Percentiles rank a stretch among this genome's conserved stretches.
Conservation (phyloP, 139 green algal species). For the Parachlorella kessleri region DNA sequence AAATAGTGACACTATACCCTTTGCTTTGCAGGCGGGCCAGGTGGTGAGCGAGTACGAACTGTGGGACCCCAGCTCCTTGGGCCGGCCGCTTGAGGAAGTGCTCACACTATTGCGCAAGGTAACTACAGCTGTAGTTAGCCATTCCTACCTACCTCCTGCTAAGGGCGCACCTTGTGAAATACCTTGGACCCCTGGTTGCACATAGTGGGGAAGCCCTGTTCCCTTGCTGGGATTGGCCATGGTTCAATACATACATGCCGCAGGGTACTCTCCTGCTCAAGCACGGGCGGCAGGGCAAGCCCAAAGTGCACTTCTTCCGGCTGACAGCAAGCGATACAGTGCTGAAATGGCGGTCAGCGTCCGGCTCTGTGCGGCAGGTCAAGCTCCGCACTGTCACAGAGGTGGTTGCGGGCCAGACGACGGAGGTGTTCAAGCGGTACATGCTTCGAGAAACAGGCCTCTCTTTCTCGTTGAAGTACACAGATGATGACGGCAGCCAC, state of each 20-base stretch:
- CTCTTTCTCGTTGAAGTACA: slow-evolving; percentile 80
- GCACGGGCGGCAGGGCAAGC: slow-evolving; percentile 77
- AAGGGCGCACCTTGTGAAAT: too few relatives aligned
- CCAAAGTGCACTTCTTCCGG: slow-evolving; percentile 81
- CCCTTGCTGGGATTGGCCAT: too few relatives aligned
- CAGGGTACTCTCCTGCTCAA: slow-evolving; percentile 79
- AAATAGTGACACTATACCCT: too few relatives aligned
- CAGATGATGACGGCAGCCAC: slow-evolving; percentile 40
- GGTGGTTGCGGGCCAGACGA: slow-evolving; percentile 63
- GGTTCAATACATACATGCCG: too few relatives aligned
- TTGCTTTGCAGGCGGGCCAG: slow-evolving; percentile 16
- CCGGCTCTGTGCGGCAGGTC: slow-evolving; percentile 39
- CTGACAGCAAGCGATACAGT: slow-evolving; percentile 61
- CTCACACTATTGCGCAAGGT: slow-evolving; percentile 66
- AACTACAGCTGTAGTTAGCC: too few relatives aligned
- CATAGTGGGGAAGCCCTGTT: too few relatives aligned
- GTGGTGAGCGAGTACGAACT: slow-evolving; percentile 22
- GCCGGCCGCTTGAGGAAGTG: slow-evolving; percentile 53
- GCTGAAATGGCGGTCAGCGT: slow-evolving; percentile 64
- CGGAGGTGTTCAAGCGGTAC: slow-evolving; percentile 64
- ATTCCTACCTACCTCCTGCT: too few relatives aligned
- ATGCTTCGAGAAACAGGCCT: slow-evolving; percentile 44
- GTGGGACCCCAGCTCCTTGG: not conserved
- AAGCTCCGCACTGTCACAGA: slow-evolving; percentile 34
- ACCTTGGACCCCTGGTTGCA: too few relatives aligned